These are phyloP conservation scores for Jaapia argillacea DNA, from an alignment of 768 basidiomycete species.

Conservation along the genomic window DNA sequence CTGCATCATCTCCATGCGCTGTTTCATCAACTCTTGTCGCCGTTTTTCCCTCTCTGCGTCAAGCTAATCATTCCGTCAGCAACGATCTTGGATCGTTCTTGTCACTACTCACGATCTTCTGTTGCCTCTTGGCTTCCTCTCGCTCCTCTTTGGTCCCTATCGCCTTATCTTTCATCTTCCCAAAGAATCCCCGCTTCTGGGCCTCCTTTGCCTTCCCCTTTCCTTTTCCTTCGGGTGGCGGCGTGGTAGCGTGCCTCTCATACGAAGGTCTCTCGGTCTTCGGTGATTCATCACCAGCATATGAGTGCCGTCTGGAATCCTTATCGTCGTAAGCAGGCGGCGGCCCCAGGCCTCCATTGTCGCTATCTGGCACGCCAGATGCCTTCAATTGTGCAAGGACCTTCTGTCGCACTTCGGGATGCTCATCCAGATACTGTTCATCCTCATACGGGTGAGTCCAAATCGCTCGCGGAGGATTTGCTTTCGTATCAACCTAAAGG, in stretches of 20 bases:
- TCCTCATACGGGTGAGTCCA: conserved; percentile 72
- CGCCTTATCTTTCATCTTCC: conserved; percentile 52
- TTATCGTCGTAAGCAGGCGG: background rate
- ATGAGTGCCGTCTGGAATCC: conserved; percentile 18
- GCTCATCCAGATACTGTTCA: conserved; percentile 45
- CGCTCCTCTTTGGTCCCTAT: conserved; percentile 59
- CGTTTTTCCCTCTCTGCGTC: conserved; percentile 1
- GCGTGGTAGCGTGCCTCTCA: conserved; percentile 5
- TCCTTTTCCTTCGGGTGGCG: conserved; percentile 4
- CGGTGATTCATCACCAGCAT: conserved; percentile 6
- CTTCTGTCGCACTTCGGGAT: conserved; percentile 37
- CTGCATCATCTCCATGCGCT: conserved; percentile 6
- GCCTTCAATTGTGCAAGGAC: conserved; percentile 10
- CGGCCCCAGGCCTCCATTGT: conserved; percentile 10
- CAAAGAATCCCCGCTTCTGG: conserved; percentile 36
- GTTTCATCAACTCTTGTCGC: conserved; percentile 2
- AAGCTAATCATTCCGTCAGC: background rate
- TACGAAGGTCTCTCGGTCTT: background rate
- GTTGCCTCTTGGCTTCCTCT: conserved; percentile 28
- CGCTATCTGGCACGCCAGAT: conserved; percentile 8
- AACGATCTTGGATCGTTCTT: background rate
- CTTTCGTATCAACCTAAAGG: conserved; percentile 42
- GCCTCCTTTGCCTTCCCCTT: background rate
- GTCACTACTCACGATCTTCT: conserved; percentile 17
- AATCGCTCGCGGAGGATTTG: conserved; percentile 52